phyloP scores from a whole-genome alignment of 176 grass and related monocot genomes.

The Sorghum bicolor region DNA sequence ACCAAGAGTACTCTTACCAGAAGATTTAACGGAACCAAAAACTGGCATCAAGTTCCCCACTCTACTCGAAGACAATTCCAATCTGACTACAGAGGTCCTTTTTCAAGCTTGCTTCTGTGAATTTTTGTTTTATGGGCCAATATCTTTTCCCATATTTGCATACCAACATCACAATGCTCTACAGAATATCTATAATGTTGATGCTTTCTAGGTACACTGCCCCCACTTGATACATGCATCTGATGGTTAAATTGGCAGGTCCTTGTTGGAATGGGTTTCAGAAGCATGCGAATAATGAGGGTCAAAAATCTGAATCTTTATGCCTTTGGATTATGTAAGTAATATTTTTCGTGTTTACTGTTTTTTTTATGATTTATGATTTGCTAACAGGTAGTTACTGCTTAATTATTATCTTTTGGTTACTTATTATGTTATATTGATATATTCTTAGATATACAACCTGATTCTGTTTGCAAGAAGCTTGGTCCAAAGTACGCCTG shows the following conservation, averaged over 20 bases:
- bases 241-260: slow-evolving; percentile 48
- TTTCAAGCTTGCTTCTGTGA: not conserved
- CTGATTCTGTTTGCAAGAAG: slow-evolving; percentile 89
- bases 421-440: slow-evolving; percentile 22
- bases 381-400: slow-evolving; percentile 4
- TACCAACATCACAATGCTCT: not conserved
- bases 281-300: slow-evolving; percentile 80
- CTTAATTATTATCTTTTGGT: slow-evolving; percentile 12
- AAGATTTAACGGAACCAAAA: slow-evolving; percentile 64
- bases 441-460: slow-evolving; percentile 65
- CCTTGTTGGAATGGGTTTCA: slow-evolving; percentile 86
- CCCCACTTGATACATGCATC: not conserved
- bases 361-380: not conserved
- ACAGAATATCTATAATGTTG: not conserved
- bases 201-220: not conserved
- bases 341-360: not conserved
- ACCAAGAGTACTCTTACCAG: slow-evolving; percentile 50
- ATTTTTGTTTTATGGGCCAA: not conserved
- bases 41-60: slow-evolving; percentile 93
- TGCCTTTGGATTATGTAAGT: slow-evolving; percentile 90
- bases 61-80: slow-evolving; percentile 66
- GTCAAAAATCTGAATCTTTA: slow-evolving; percentile 80
- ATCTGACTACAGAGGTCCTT: slow-evolving; percentile 54
- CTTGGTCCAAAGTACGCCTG: slow-evolving; percentile 80
- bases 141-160: not conserved